These are phyloP conservation scores for Syzygium grande DNA, from an alignment of 345 rosid species.

Conservation along the genomic window DNA sequence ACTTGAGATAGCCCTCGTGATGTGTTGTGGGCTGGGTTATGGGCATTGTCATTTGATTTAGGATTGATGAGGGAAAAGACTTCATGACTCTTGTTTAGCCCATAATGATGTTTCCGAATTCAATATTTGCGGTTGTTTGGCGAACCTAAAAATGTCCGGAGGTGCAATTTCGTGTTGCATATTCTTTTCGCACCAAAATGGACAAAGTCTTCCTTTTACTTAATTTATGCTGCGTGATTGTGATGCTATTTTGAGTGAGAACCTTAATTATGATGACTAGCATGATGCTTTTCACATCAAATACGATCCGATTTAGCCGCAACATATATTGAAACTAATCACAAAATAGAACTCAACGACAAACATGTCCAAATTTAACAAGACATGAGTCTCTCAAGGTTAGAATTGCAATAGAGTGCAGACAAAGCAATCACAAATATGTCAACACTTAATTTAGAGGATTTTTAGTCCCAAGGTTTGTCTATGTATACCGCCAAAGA, in stretches of 20 bases:
- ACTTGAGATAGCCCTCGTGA: too few species aligned
- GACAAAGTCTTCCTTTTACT: background rate
- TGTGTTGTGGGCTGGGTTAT: background rate
- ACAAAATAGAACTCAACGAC: background rate
- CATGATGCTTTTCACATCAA: background rate
- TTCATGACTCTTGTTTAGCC: background rate
- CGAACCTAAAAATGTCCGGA: background rate
- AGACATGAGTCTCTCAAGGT: background rate
- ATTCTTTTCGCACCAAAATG: background rate
- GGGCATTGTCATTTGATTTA: background rate
- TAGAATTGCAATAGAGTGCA: background rate
- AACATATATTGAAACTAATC: background rate
- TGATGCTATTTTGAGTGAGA: background rate
- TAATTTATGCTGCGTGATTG: background rate
- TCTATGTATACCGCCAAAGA: background rate
- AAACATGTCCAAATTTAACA: background rate
- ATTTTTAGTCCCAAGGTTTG: background rate
- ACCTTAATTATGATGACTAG: background rate
- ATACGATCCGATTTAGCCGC: background rate
- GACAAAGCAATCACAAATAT: background rate
- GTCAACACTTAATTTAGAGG: background rate
- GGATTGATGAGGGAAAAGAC: background rate
- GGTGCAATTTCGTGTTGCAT: background rate
- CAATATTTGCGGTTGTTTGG: fast-evolving
- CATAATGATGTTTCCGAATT: background rate